These are phyloP conservation scores for Colletotrichum viniferum DNA, from an alignment of 2,329 filamentous ascomycete species.

Conservation along the genomic window DNA sequence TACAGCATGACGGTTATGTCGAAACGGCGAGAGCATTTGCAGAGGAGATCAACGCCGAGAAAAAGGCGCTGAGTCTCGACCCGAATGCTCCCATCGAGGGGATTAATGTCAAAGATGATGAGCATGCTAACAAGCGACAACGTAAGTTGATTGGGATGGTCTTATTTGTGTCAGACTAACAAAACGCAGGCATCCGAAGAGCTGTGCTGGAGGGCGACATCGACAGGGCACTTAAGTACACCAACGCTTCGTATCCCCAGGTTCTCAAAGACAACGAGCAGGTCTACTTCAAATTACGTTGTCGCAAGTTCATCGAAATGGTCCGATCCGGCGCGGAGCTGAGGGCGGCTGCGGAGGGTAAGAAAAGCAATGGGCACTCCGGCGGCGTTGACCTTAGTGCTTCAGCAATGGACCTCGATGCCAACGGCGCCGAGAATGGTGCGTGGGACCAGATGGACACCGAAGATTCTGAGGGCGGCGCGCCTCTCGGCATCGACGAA, in stretches of 20 bases:
- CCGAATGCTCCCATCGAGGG: constrained; percentile 55
- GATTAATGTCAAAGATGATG: constrained; percentile 76
- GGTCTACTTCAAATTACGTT: constrained; percentile 86
- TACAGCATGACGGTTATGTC: constrained; percentile 94
- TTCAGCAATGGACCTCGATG: constrained; percentile 61
- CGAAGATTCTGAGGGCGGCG: constrained; percentile 40
- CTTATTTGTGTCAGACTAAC: background rate
- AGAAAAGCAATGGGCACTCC: constrained; percentile 48
- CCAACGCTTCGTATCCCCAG: constrained; percentile 76
- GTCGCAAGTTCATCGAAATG: constrained; percentile 95
- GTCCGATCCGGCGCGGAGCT: constrained; percentile 76
- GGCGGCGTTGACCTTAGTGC: constrained; percentile 46
- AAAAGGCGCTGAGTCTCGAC: constrained; percentile 69
- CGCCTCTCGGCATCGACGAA: constrained; percentile 32
- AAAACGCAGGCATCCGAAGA: constrained; percentile 73
- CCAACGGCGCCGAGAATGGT: constrained; percentile 46
- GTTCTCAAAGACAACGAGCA: constrained; percentile 82
- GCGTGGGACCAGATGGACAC: constrained; percentile 58
- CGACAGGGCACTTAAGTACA: constrained; percentile 85
- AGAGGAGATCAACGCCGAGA: constrained; percentile 77
- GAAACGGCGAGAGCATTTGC: constrained; percentile 91
- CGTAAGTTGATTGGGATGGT: constrained; percentile 57
- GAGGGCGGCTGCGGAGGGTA: constrained; percentile 50
- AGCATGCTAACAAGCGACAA: constrained; percentile 86
- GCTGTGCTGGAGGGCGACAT: constrained; percentile 93